These are phyloP conservation scores for Urochloa ruziziensis DNA, from an alignment of 176 grass and related monocot genomes.

Conservation along the genomic window DNA sequence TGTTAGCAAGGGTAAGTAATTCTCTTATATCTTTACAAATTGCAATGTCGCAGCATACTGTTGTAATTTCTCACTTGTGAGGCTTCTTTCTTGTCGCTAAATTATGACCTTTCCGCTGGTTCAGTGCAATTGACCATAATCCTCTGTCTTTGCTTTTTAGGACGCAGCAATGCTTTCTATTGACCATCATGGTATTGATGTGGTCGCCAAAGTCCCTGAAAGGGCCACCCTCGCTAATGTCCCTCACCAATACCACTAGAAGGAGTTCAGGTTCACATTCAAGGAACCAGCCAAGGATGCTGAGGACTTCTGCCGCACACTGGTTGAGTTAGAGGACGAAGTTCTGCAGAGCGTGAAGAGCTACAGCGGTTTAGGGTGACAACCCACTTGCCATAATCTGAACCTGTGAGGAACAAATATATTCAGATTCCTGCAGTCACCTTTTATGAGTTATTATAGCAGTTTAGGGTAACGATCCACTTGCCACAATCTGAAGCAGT, in stretches of 20 bases:
- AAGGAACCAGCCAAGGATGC: slow-evolving; percentile 69
- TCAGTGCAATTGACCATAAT: slow-evolving; percentile 19
- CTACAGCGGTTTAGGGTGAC: slow-evolving; percentile 67
- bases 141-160: slow-evolving; percentile 39
- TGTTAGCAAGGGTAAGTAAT: slow-evolving; percentile 61
- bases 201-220: slow-evolving; percentile 68
- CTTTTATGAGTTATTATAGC: not conserved
- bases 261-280: slow-evolving; percentile 83
- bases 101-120: not conserved
- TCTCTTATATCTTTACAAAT: not conserved
- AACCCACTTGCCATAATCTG: not conserved
- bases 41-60: not conserved
- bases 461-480: slow-evolving; percentile 34
- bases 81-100: not conserved
- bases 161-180: slow-evolving; percentile 67
- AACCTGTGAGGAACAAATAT: not conserved
- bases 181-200: slow-evolving; percentile 76
- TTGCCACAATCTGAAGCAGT: not conserved
- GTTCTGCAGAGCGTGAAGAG: slow-evolving; percentile 58
- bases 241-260: slow-evolving; percentile 61
- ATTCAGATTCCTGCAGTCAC: not conserved
- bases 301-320: slow-evolving; percentile 68
- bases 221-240: not conserved
- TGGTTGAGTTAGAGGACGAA: slow-evolving; percentile 80
- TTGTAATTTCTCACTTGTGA: slow-evolving; percentile 16